Conservation (phyloP, 805 yeast species). For the Wickerhamiella shivajii region DNA sequence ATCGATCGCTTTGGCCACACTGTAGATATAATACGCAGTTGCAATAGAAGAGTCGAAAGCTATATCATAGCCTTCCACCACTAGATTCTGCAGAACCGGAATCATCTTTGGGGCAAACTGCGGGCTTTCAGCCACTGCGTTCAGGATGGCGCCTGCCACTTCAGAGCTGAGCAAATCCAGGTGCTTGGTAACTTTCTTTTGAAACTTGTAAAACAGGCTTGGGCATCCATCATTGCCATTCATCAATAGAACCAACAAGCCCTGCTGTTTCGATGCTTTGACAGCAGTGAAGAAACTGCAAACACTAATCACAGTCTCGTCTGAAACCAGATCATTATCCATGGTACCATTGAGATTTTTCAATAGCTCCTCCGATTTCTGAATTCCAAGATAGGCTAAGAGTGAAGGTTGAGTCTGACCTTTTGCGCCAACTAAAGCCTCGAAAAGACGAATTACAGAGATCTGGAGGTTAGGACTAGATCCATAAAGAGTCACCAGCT, state of each 20-base stretch:
- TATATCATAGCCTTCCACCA: slow-evolving; percentile 2
- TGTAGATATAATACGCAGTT: slow-evolving; percentile 6
- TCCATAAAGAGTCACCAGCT: slow-evolving; percentile 44
- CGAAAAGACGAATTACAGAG: slow-evolving; percentile 40
- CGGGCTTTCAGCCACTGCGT: slow-evolving; percentile 8
- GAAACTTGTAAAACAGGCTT: slow-evolving; percentile 20
- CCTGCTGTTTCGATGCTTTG: slow-evolving; percentile 24
- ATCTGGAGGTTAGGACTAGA: slow-evolving; percentile 34
- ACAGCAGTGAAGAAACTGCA: slow-evolving; percentile 8
- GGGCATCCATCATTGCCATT: slow-evolving; percentile 19
- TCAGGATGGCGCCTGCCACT: slow-evolving; percentile 9
- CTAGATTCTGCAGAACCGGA: neutral
- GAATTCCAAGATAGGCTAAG: slow-evolving; percentile 64
- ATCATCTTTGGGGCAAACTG: slow-evolving; percentile 3
- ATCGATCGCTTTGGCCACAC: neutral
- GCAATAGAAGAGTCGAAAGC: slow-evolving; percentile 5
- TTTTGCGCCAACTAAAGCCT: slow-evolving; percentile 23
- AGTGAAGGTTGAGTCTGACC: slow-evolving; percentile 54
- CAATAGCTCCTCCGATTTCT: slow-evolving; percentile 43
- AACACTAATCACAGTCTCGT: slow-evolving; percentile 6
- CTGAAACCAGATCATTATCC: slow-evolving; percentile 29
- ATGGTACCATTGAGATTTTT: slow-evolving; percentile 48
- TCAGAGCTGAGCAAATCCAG: slow-evolving; percentile 7
- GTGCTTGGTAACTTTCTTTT: slow-evolving; percentile 12
- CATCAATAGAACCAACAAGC: slow-evolving; percentile 25